Evolutionary conservation across 129 eudicot species (phyloP).

Genomic region (Artemisia annua): DNA sequence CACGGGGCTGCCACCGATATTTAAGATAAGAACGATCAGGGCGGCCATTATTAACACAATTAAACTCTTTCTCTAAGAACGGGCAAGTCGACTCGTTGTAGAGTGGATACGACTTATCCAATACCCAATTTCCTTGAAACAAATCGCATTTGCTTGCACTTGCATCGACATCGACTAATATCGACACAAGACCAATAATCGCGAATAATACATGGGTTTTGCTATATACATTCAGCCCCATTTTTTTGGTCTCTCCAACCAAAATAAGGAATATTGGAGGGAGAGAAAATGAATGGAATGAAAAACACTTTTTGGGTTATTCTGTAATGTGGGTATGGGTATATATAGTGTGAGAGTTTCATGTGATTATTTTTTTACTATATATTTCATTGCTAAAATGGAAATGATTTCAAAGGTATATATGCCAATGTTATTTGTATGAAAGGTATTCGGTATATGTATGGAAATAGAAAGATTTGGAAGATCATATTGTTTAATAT

Average conservation of each 20-base stretch:
- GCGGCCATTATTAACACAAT: slow-evolving; percentile 75
- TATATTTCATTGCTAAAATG: slow-evolving; percentile 9
- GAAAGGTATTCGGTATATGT: too few species aligned
- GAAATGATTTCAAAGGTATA: not conserved
- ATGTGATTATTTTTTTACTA: slow-evolving; percentile 6
- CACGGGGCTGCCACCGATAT: slow-evolving; percentile 75
- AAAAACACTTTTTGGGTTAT: slow-evolving; percentile 20
- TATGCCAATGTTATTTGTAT: not conserved
- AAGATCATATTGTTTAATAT: too few species aligned
- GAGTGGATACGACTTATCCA: slow-evolving; percentile 53
- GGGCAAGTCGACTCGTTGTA: slow-evolving; percentile 62
- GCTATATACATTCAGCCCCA: slow-evolving; percentile 6
- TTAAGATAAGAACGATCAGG: slow-evolving; percentile 58
- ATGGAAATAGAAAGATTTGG: too few species aligned
- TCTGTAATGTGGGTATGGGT: slow-evolving; percentile 28
- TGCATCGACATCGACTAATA: slow-evolving; percentile 25
- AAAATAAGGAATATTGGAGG: slow-evolving; percentile 2
- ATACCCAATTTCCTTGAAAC: slow-evolving; percentile 71
- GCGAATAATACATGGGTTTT: not conserved
- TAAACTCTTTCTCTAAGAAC: slow-evolving; percentile 62
- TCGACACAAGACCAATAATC: slow-evolving; percentile 6
- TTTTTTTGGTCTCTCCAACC: slow-evolving; percentile 27
- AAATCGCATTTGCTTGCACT: slow-evolving; percentile 37
- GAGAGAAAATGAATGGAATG: slow-evolving; percentile 9
- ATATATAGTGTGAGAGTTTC: slow-evolving; percentile 33